A percentile compares a stretch with the other conserved stretches of the same genome.
These are phyloP conservation scores for Phytopythium litorale DNA, from an alignment of 352 stramenopile species.

Conservation along the genomic window DNA sequence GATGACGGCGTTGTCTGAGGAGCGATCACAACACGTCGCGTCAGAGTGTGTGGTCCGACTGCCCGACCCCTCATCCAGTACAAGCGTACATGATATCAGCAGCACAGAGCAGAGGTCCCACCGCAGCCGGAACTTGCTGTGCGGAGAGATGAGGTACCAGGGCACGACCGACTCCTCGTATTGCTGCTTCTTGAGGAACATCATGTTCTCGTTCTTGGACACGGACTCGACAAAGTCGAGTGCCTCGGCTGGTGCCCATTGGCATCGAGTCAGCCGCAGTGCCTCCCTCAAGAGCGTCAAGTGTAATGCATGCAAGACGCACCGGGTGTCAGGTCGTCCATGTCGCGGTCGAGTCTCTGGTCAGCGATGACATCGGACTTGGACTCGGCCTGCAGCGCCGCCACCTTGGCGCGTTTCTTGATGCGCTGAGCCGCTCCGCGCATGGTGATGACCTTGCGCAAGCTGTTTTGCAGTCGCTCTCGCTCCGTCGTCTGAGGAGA, in stretches of 20 bases:
- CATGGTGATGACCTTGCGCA: slow-evolving; percentile 58
- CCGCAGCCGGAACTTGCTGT: slow-evolving; percentile 69
- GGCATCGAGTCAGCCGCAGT: background rate
- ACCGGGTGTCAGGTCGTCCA: slow-evolving; percentile 82
- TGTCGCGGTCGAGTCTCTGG: slow-evolving; percentile 43
- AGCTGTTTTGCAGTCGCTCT: slow-evolving; percentile 31
- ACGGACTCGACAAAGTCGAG: slow-evolving; percentile 74
- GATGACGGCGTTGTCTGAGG: slow-evolving; percentile 65
- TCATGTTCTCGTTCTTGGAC: slow-evolving; percentile 78
- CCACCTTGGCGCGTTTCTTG: slow-evolving; percentile 51
- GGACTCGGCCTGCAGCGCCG: slow-evolving; percentile 23
- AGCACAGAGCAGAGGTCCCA: slow-evolving; percentile 72
- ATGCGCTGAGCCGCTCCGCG: slow-evolving; percentile 53
- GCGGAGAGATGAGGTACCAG: slow-evolving; percentile 68
- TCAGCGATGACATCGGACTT: slow-evolving; percentile 28
- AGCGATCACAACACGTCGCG: background rate
- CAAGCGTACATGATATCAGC: slow-evolving; percentile 67
- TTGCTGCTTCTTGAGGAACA: slow-evolving; percentile 83
- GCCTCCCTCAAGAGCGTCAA: background rate
- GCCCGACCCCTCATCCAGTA: slow-evolving; percentile 1
- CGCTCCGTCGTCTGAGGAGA: slow-evolving; percentile 20
- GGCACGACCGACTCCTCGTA: slow-evolving; percentile 83
- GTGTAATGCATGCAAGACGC: background rate
- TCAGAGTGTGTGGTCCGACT: background rate
- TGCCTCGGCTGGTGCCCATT: slow-evolving; percentile 40